Evolutionary conservation across 1,284 basidiomycete species (phyloP).

Genomic region (Cryptococcus sp.): DNA sequence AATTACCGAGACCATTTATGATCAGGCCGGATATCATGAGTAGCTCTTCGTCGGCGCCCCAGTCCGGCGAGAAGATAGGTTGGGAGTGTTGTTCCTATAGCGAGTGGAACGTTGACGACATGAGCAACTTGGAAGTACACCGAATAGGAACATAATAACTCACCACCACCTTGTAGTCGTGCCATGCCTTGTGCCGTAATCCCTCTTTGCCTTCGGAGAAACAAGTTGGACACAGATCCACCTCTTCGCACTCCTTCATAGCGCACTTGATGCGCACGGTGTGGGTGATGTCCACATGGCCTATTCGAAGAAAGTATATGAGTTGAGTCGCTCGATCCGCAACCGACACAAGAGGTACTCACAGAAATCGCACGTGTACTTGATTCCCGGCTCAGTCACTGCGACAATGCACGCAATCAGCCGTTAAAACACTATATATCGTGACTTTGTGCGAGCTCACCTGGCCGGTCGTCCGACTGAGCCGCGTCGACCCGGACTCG

Average conservation of each 20-base stretch:
- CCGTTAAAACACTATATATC: neutral
- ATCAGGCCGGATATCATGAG: conserved; percentile 87
- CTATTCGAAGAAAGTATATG: conserved; percentile 11
- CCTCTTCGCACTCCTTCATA: conserved; percentile 74
- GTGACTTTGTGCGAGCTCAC: conserved; percentile 28
- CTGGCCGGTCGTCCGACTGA: conserved; percentile 39
- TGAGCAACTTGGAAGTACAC: no score
- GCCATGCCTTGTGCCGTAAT: conserved; percentile 79
- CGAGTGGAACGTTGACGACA: no score
- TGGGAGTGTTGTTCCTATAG: conserved; percentile 88
- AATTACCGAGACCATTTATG: conserved; percentile 90
- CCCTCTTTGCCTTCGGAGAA: conserved; percentile 93
- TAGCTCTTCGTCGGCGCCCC: conserved; percentile 98
- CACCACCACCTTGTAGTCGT: conserved; percentile 92
- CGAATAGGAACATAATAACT: conserved; percentile 31
- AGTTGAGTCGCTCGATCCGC: neutral
- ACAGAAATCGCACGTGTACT: conserved; percentile 55
- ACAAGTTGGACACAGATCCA: conserved; percentile 85
- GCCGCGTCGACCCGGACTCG: conserved; percentile 42
- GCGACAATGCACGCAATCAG: neutral
- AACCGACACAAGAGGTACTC: conserved; percentile 17
- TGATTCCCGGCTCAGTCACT: conserved; percentile 51
- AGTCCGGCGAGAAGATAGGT: conserved; percentile 92
- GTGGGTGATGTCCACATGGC: conserved; percentile 62
- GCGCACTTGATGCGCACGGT: conserved; percentile 91